Evolutionary conservation across 2,329 filamentous ascomycete genomes (phyloP).

Genomic region (Sporothrix variecibatus): DNA sequence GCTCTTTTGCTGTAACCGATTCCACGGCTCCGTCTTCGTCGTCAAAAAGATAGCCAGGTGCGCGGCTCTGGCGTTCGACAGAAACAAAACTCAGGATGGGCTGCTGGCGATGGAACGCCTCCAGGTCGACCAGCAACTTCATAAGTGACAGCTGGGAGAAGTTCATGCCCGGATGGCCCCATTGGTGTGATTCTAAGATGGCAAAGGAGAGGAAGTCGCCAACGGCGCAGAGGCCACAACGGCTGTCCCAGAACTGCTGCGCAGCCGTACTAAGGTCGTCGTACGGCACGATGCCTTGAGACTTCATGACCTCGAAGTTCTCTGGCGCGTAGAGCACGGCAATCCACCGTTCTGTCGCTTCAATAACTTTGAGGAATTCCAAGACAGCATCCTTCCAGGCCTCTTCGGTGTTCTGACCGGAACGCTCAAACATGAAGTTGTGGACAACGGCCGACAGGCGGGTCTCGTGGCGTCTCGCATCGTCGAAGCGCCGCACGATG

Average conservation of each 20-base stretch:
- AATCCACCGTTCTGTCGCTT: constrained; percentile 28
- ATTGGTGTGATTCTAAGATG: constrained; percentile 33
- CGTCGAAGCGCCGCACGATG: constrained; percentile 23
- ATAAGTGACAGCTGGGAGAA: constrained; percentile 31
- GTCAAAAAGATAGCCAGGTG: constrained; percentile 36
- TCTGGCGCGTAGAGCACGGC: constrained; percentile 27
- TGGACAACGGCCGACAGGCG: constrained; percentile 34
- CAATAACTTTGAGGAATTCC: constrained; percentile 28
- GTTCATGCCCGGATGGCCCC: constrained; percentile 31
- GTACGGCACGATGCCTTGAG: constrained; percentile 18
- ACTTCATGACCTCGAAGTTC: constrained; percentile 24
- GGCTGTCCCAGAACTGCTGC: constrained; percentile 25
- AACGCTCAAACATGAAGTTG: constrained; percentile 34
- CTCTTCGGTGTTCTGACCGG: constrained; percentile 29
- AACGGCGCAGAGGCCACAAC: constrained; percentile 29
- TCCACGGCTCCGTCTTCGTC: constrained; percentile 30
- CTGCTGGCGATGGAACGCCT: constrained; percentile 39
- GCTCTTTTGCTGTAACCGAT: constrained; percentile 26
- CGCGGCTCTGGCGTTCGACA: constrained; percentile 27
- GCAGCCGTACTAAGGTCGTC: constrained; percentile 5
- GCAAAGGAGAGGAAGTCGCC: constrained; percentile 30
- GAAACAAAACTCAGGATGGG: constrained; percentile 38
- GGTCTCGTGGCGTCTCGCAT: constrained; percentile 20
- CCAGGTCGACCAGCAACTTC: constrained; percentile 39
- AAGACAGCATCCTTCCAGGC: constrained; percentile 28